Conservation (phyloP, 768 basidiomycete species). For the Russula emetica region DNA sequence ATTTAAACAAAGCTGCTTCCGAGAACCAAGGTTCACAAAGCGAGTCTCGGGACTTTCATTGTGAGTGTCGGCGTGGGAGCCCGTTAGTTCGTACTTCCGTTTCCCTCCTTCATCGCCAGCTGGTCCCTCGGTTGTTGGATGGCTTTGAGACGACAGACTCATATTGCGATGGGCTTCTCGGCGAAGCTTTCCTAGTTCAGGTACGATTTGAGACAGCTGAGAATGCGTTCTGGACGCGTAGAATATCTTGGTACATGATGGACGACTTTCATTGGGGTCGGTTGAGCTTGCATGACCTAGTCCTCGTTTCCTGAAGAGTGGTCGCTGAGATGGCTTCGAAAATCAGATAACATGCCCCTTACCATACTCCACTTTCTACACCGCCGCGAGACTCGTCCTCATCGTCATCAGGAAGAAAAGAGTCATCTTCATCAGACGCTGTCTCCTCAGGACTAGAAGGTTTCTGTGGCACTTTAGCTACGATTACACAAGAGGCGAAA, state of each 20-base stretch:
- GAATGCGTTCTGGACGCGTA: slow-evolving; percentile 97
- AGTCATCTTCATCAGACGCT: slow-evolving; percentile 25
- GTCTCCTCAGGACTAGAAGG: slow-evolving; percentile 1
- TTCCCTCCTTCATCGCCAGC: slow-evolving; percentile 4
- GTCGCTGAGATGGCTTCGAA: not conserved
- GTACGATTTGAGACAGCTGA: slow-evolving; percentile 85
- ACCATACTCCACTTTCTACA: not conserved
- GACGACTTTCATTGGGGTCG: slow-evolving; percentile 43
- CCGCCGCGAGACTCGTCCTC: slow-evolving; percentile 3
- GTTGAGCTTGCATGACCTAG: slow-evolving; percentile 2
- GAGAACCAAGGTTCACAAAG: slow-evolving; percentile 81
- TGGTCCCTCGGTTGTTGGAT: not conserved
- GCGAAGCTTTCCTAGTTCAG: slow-evolving; percentile 74
- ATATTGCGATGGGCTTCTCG: slow-evolving; percentile 33
- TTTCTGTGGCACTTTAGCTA: slow-evolving; percentile 1
- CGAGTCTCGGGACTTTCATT: slow-evolving; percentile 40
- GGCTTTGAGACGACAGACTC: not conserved
- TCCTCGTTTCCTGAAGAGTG: slow-evolving; percentile 4
- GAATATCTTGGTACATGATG: slow-evolving; percentile 76
- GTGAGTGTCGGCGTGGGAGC: slow-evolving; percentile 28
- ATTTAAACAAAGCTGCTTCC: slow-evolving; percentile 92
- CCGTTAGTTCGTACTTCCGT: slow-evolving; percentile 5
- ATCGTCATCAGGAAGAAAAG: slow-evolving; percentile 22
- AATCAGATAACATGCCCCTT: not conserved
- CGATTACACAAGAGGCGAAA: not conserved